phyloP scores from a whole-genome alignment of 2,329 filamentous ascomycete genomes.

The Verticillium nonalfalfae region DNA sequence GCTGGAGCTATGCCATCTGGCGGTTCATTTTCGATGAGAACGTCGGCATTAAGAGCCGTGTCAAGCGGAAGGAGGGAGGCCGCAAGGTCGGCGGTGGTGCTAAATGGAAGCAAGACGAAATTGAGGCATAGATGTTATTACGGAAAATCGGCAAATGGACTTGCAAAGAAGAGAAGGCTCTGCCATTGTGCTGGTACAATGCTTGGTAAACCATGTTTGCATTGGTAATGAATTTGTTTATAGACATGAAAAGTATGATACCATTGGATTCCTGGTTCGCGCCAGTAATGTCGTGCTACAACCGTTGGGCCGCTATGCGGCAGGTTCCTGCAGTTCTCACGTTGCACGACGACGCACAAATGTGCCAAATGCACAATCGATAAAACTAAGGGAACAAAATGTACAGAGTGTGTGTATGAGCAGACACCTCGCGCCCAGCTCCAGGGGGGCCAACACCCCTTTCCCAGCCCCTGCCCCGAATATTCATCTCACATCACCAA shows the following conservation, averaged over 20 bases:
- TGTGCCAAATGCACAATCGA: background rate
- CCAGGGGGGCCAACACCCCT: background rate
- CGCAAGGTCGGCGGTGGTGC: constrained; percentile 45
- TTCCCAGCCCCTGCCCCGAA: background rate
- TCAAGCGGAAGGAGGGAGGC: constrained; percentile 82
- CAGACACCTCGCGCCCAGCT: background rate
- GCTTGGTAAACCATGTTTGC: background rate
- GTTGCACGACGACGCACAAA: background rate
- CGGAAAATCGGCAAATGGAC: background rate
- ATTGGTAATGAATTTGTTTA: background rate
- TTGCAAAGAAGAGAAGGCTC: background rate
- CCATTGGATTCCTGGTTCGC: background rate
- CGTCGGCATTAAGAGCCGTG: constrained; percentile 84
- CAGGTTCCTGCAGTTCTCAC: background rate
- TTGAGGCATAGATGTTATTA: constrained; percentile 45
- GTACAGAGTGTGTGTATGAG: background rate
- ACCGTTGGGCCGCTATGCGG: background rate
- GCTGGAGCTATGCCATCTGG: constrained; percentile 92
- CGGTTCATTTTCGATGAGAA: constrained; percentile 88
- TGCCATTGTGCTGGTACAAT: background rate
- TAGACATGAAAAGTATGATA: background rate
- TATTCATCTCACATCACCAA: background rate
- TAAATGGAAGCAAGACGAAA: constrained; percentile 62
- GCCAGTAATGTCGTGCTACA: background rate
- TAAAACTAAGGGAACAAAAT: background rate